Conservation (phyloP, 257 asterid genomes). For the Marsdenia floribunda region DNA sequence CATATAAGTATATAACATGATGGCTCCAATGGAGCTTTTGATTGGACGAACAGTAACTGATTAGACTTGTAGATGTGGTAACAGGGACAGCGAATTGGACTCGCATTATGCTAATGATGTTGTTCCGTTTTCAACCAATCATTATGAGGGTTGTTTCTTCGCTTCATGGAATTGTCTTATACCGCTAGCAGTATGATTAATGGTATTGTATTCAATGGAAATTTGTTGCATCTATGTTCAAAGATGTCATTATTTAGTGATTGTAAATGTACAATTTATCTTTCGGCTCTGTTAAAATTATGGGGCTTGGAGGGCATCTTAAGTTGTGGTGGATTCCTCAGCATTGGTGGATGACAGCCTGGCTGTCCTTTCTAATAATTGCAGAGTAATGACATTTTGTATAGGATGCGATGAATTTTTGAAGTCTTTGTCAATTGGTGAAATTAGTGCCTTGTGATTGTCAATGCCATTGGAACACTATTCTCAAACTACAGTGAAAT, state of each 20-base stretch:
- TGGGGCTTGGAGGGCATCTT: neutral
- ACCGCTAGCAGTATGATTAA: neutral
- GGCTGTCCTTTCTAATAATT: constrained; percentile 11
- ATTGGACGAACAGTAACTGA: neutral
- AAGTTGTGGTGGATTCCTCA: constrained; percentile 1
- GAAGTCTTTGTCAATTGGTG: neutral
- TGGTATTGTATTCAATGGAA: neutral
- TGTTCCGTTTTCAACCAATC: neutral
- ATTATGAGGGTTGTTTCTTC: neutral
- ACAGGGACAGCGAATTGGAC: neutral
- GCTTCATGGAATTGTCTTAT: neutral
- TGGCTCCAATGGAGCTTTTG: constrained; percentile 1
- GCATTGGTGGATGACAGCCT: constrained; percentile 1
- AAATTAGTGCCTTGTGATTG: neutral
- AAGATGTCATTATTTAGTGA: constrained; percentile 3
- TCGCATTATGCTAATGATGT: neutral
- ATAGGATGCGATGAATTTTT: neutral
- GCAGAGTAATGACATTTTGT: neutral
- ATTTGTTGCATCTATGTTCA: neutral
- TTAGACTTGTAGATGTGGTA: neutral
- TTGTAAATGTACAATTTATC: neutral
- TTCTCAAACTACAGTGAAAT: neutral
- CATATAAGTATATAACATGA: neutral
- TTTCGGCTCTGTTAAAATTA: neutral
- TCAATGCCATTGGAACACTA: too few relatives aligned